Percentiles rank a stretch among this genome's conserved stretches.
These are phyloP conservation scores for Irineochytrium annulatum DNA, from an alignment of 192 early-diverging fungal species.

Conservation along the genomic window DNA sequence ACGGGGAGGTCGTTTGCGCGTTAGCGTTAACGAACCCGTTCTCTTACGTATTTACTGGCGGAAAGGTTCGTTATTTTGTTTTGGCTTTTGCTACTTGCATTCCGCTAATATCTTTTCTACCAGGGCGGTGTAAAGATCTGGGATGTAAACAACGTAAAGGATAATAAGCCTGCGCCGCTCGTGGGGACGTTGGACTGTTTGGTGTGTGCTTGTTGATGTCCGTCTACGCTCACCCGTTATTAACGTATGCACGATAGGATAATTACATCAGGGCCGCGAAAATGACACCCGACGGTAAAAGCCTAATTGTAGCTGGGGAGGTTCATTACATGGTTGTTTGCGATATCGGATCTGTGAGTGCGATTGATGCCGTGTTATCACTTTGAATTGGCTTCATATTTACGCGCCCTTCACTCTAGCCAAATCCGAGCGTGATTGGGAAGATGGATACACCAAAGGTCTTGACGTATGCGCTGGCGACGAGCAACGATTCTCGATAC, in stretches of 20 bases:
- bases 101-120: background rate
- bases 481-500: conserved; percentile 2
- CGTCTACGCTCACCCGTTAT: background rate
- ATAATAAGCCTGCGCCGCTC: background rate
- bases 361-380: too few relatives aligned
- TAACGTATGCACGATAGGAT: background rate
- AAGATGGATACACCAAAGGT: conserved; percentile 1
- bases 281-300: conserved; percentile 2
- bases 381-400: too few relatives aligned
- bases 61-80: conserved; percentile 12
- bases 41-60: conserved; percentile 7
- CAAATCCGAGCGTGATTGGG: conserved; percentile 1
- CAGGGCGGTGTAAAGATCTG: background rate
- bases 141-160: background rate
- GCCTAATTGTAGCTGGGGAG: conserved; percentile 6
- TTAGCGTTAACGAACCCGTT: conserved; percentile 8
- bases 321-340: conserved; percentile 8
- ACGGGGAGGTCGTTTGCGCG: conserved; percentile 10
- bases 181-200: background rate
- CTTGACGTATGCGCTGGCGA: conserved; percentile 4
- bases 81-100: background rate
- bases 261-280: conserved; percentile 4
- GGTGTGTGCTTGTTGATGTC: too few relatives aligned
- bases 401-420: too few relatives aligned
- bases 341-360: background rate